These are phyloP conservation scores for Apiotrichum domesticum DNA, from an alignment of 1,284 basidiomycete species.

Conservation along the genomic window DNA sequence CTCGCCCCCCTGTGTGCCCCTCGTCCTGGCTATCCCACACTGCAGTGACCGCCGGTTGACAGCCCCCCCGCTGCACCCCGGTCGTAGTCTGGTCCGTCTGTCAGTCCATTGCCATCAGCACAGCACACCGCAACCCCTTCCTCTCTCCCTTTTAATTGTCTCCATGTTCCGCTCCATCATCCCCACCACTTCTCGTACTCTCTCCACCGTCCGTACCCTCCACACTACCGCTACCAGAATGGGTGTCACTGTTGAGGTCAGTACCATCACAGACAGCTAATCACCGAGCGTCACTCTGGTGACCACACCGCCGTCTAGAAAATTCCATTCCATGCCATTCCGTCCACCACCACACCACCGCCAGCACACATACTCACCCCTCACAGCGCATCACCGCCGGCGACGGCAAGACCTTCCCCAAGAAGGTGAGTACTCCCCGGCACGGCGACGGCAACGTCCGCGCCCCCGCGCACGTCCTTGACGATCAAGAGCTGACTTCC, in stretches of 20 bases:
- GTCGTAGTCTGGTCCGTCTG: too few relatives aligned
- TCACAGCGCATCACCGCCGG: conserved; percentile 39
- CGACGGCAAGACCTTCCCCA: conserved; percentile 47
- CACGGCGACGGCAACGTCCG: neutral
- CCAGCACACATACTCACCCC: neutral
- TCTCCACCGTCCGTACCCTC: conserved; percentile 27
- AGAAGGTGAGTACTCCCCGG: conserved; percentile 15
- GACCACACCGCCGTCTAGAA: neutral
- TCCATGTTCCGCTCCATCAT: conserved; percentile 15
- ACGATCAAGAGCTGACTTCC: neutral
- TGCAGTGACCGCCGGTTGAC: too few relatives aligned
- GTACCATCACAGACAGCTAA: conserved; percentile 3
- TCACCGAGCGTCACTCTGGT: neutral
- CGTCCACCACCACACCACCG: too few relatives aligned
- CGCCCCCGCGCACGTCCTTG: neutral
- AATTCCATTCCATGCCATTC: neutral
- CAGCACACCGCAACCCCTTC: neutral
- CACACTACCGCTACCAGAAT: conserved; percentile 42
- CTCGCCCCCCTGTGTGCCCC: too few relatives aligned
- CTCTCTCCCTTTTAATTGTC: neutral
- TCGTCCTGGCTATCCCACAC: too few relatives aligned
- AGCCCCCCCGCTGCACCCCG: too few relatives aligned
- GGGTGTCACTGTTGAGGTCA: conserved; percentile 45
- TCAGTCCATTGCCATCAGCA: too few relatives aligned
- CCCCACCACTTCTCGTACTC: conserved; percentile 15